phyloP scores from a whole-genome alignment of 192 early-diverging fungal species.

The Geranomyces michiganensis region DNA sequence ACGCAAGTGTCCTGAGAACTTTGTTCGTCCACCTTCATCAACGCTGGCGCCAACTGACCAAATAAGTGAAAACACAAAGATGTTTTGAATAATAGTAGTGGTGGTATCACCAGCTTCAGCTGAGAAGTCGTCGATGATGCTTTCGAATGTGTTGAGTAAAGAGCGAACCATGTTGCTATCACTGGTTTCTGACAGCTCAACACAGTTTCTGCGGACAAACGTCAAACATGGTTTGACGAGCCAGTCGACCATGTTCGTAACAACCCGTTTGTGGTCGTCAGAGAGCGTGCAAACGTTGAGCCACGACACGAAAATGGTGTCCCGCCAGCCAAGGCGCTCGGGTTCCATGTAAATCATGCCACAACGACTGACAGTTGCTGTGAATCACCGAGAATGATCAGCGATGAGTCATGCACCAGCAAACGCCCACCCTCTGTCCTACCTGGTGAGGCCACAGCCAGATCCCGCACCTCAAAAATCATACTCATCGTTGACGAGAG shows the following conservation, averaged over 20 bases:
- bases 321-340: slow-evolving; percentile 55
- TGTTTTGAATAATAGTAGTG: slow-evolving; percentile 46
- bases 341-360: slow-evolving; percentile 72
- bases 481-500: slow-evolving; percentile 64
- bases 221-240: slow-evolving; percentile 48
- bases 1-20: slow-evolving; percentile 47
- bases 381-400: not conserved
- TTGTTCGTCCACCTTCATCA: slow-evolving; percentile 50
- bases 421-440: not conserved
- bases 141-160: slow-evolving; percentile 59
- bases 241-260: slow-evolving; percentile 52
- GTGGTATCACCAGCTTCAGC: slow-evolving; percentile 29
- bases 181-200: slow-evolving; percentile 56
- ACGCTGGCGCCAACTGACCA: slow-evolving; percentile 59
- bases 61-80: slow-evolving; percentile 54
- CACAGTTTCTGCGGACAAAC: slow-evolving; percentile 52
- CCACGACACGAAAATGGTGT: slow-evolving; percentile 61
- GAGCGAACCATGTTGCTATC: slow-evolving; percentile 57
- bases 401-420: not conserved
- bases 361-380: slow-evolving; percentile 67
- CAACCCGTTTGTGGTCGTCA: slow-evolving; percentile 46
- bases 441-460: slow-evolving; percentile 64
- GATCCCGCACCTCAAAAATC: slow-evolving; percentile 64
- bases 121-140: slow-evolving; percentile 40
- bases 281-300: slow-evolving; percentile 38